Evolutionary conservation across 2,329 filamentous ascomycete genomes (phyloP), one percentile per base, ranked within the genome.

Genomic region (Exophiala oligosperma): DNA sequence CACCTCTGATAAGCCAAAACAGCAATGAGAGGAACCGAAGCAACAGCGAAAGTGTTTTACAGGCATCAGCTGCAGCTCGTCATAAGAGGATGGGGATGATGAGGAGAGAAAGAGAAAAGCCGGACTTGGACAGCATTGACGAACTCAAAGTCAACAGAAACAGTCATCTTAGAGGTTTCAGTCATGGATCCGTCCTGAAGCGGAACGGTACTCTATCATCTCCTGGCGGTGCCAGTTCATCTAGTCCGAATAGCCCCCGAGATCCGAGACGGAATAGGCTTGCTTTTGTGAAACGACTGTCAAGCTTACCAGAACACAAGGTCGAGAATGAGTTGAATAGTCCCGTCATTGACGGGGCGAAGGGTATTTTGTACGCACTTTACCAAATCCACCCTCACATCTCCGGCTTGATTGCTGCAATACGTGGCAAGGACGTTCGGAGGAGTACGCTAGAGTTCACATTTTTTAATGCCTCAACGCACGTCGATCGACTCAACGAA

Each of bases 21-120:
- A 85, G 85, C 17, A 93, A 73, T 61, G 78, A 81, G 63, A 74
- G 78, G 37, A 84, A 81, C 62, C 75, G 84, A 64, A 87, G 83
- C 66, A 82, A 85, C 60, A 87, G 84, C 61, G 84, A 87, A 70
- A 83, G 83, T 23, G 77, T 83, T 65, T 80, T 73, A 68, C 81
- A 70, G 76, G 77, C 69, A 23, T 74, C 76, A 8, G 69, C 71
- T 37, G 71, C 73, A 32, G 71, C 73, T 29, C 80, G 82, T 26
- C 79, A 77, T 59, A 84, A 84, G 65, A 78, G 84, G 17, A 85
- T 86, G 79, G 84, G 83, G 24, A 79, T 85, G 50, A 78, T 86
- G 35, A 81, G 79, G 47, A 79, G 79, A 66, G 84, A 84, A 67
- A 79, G 79, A 66, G 84, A 84, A 67, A 79, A 79, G 23, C 79